These are phyloP conservation scores for Neostapfia colusana DNA, from an alignment of 176 grass and related monocot genomes.

Conservation along the genomic window DNA sequence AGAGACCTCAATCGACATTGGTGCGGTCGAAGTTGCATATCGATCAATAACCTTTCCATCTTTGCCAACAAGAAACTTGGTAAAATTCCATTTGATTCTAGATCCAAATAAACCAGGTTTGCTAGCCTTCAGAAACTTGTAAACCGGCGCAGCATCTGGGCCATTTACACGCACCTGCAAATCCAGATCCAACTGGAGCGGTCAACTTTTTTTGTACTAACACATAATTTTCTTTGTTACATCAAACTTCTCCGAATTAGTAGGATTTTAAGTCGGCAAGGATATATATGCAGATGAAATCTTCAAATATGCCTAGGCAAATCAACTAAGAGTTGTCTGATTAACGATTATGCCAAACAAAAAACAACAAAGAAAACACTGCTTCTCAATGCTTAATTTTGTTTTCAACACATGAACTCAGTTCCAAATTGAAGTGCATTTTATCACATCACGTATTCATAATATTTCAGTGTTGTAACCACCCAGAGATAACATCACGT, in stretches of 20 bases:
- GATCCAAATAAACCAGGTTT: slow-evolving; percentile 69
- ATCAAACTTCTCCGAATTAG: neutral
- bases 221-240: neutral
- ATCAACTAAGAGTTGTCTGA: neutral
- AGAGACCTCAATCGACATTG: slow-evolving; percentile 67
- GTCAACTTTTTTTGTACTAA: neutral
- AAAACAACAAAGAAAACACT: neutral
- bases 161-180: slow-evolving; percentile 84
- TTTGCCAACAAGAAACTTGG: slow-evolving; percentile 88
- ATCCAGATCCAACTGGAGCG: neutral
- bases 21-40: slow-evolving; percentile 56
- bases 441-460: neutral
- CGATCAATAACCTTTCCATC: slow-evolving; percentile 76
- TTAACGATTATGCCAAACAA: neutral
- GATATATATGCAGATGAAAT: neutral
- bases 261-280: neutral
- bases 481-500: neutral
- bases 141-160: slow-evolving; percentile 60
- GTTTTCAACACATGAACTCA: neutral
- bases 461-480: neutral
- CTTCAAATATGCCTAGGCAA: neutral
- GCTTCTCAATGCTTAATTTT: neutral
- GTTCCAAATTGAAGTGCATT: neutral
- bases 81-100: slow-evolving; percentile 96
- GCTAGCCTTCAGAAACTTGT: slow-evolving; percentile 87